These are phyloP conservation scores for Citrus sp. DNA, from an alignment of 345 rosid genomes.

Conservation along the genomic window DNA sequence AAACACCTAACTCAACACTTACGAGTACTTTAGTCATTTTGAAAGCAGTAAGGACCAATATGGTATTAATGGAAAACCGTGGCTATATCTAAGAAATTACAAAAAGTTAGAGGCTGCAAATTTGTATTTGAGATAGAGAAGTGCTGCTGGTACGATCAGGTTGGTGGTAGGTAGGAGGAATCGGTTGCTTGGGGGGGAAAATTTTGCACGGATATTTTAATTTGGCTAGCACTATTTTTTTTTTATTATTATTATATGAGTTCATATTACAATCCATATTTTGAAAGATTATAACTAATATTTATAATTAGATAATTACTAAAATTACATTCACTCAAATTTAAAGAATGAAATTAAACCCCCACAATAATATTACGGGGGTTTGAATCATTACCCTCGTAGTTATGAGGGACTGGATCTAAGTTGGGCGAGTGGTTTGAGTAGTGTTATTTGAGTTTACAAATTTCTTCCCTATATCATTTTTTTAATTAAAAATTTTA, in stretches of 20 bases:
- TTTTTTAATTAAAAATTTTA: no score
- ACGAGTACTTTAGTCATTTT: no score
- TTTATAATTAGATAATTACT: no score
- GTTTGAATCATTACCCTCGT: no score
- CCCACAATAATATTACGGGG: rapidly evolving
- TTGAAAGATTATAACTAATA: rapidly evolving
- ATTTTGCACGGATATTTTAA: no score
- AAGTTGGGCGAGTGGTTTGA: rapidly evolving
- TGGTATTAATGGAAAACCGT: background rate
- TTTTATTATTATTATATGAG: no score
- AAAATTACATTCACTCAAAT: no score
- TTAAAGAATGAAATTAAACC: no score
- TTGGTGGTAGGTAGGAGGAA: background rate
- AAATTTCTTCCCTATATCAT: rapidly evolving
- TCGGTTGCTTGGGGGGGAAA: background rate
- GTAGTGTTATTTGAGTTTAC: no score
- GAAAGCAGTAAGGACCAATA: background rate
- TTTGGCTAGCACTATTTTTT: no score
- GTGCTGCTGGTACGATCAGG: background rate
- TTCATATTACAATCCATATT: no score
- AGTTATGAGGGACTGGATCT: rapidly evolving
- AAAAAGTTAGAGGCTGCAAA: background rate
- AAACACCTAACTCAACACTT: no score
- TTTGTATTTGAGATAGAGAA: background rate
- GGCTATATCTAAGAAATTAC: background rate